Conservation (phyloP, 2,329 filamentous ascomycete genomes). For the Rhynchosporium secalis region DNA sequence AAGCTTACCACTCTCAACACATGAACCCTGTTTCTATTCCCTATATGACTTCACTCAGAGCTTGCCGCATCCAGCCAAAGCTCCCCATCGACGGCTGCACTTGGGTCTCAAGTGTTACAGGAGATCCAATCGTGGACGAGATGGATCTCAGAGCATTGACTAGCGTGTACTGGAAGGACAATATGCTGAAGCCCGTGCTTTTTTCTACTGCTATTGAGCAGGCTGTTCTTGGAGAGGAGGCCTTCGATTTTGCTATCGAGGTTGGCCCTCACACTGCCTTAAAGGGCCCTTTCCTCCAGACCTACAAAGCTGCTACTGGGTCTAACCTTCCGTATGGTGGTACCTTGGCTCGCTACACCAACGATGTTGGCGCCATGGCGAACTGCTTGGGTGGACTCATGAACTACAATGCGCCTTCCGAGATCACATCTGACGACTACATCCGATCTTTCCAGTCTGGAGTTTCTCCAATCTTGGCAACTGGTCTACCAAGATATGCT, state of each 20-base stretch:
- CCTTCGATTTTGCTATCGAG: constrained; percentile 28
- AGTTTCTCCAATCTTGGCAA: constrained; percentile 1
- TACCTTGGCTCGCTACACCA: constrained; percentile 18
- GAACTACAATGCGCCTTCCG: constrained; percentile 15
- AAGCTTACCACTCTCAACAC: constrained; percentile 37
- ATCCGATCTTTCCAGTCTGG: constrained; percentile 8
- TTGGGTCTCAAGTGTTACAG: constrained; percentile 22
- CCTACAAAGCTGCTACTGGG: constrained; percentile 20
- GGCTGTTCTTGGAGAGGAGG: constrained; percentile 11
- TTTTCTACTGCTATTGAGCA: constrained; percentile 44
- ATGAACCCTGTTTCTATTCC: constrained; percentile 25
- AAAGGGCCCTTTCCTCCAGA: constrained; percentile 27
- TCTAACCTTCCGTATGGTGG: constrained; percentile 24
- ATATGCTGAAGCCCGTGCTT: constrained; percentile 40
- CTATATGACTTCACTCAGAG: constrained; percentile 17
- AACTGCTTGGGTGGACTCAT: constrained; percentile 16
- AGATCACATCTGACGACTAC: constrained; percentile 13
- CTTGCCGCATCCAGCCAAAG: constrained; percentile 12
- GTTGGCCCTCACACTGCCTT: constrained; percentile 33
- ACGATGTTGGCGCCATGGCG: constrained; percentile 17
- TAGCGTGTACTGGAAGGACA: constrained; percentile 21
- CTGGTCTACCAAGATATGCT: constrained; percentile 25
- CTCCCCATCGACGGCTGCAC: constrained; percentile 11
- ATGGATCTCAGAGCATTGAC: constrained; percentile 20
- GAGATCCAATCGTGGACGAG: constrained; percentile 17